Evolutionary conservation across 768 basidiomycete genomes (phyloP), one percentile per base, ranked within the genome.

Genomic region (Hericium alpestre): DNA sequence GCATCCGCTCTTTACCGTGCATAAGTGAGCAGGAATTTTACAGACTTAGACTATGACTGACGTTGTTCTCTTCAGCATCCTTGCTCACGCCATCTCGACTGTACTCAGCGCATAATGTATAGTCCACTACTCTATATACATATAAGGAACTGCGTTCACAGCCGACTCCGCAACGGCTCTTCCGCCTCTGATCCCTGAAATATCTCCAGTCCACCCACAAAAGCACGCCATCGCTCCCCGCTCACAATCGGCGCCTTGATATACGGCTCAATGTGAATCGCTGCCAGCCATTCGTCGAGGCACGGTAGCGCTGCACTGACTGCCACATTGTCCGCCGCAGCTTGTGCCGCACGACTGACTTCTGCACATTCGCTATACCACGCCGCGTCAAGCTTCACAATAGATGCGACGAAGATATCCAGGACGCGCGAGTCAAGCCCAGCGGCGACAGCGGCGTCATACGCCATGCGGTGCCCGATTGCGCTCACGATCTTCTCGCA

Each of bases 1-100:
- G 41, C 82, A 84, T 64, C 83, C 82, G 25, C 61, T 84, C 18
- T 85, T 82, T 62, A 80, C 81, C 22, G 75, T 85, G 56, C 83
- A 84, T 62, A 72, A 80, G 83, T 83, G 25, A 46, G 54, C 43
- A 5, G 22, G 4, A 32, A 32, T 10, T 32, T 10, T 9, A 32
- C 32, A 32, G 8, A 9, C 32, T 32, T 7, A 32, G 6, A 32
- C 9, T 7, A 32, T 7, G 32, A 32, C 8, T 32, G 32, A 32
- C 8, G 32, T 32, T 32, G 6, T 32, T 32, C 32, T 32, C 15
- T 38, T 3, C 32, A 53, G 51, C 3, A 38, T 39, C 23, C 7
- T 53, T n/a, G 51, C 51, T 11, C 51, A 38, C 15, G 51, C 51
- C 15, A 53, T 53, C n/a, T 53, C 51, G 38, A 53, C 51, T 16